phyloP scores from a whole-genome alignment of 192 early-diverging fungal species.

The Globomyces pollinis-pini region DNA sequence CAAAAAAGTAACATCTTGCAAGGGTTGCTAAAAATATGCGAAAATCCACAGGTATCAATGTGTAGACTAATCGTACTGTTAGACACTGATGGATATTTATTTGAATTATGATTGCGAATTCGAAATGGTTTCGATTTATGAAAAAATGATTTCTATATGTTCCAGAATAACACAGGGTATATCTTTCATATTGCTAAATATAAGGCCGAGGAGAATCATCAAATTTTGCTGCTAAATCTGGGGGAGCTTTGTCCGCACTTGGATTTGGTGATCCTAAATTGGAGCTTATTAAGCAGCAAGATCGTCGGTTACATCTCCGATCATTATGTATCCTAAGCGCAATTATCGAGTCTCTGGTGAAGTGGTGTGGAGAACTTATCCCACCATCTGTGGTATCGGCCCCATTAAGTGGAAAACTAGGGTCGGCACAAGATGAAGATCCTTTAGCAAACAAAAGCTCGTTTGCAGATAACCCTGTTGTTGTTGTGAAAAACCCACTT shows the following conservation, averaged over 20 bases:
- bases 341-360: conserved; percentile 40
- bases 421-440: no score
- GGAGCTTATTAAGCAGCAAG: conserved; percentile 34
- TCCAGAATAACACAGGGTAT: conserved; percentile 37
- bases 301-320: conserved; percentile 27
- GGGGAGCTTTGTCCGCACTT: background rate
- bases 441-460: no score
- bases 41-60: conserved; percentile 32
- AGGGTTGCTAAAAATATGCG: conserved; percentile 44
- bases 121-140: conserved; percentile 36
- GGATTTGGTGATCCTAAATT: conserved; percentile 18
- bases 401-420: background rate
- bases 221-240: background rate
- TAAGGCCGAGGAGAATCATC: background rate
- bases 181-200: no score
- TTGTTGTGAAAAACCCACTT: conserved; percentile 38
- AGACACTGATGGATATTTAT: conserved; percentile 51
- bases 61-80: no score
- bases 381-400: conserved; percentile 9
- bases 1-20: conserved; percentile 51
- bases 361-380: conserved; percentile 38
- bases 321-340: conserved; percentile 41
- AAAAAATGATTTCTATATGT: conserved; percentile 41
- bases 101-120: conserved; percentile 60
- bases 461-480: conserved; percentile 19